Conservation (phyloP, 768 basidiomycete genomes). For the Mycena indigotica region DNA sequence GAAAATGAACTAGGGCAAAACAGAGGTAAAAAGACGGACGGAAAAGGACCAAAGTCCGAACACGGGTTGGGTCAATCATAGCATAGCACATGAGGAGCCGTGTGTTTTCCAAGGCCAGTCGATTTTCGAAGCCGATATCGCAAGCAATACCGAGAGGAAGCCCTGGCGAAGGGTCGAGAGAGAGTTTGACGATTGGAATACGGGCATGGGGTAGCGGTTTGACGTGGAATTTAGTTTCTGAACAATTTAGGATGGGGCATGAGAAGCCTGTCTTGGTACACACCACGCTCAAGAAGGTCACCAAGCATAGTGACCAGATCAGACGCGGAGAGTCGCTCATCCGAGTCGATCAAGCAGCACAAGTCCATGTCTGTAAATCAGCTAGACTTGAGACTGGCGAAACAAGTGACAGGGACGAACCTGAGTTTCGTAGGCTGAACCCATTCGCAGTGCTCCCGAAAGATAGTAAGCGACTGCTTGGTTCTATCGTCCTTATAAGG, state of each 20-base stretch:
- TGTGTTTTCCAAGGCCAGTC: slow-evolving; percentile 96
- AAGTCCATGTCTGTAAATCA: slow-evolving; percentile 87
- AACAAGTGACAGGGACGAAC: slow-evolving; percentile 41
- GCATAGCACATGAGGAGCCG: slow-evolving; percentile 95
- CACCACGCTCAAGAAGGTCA: slow-evolving; percentile 90
- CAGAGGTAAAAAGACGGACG: slow-evolving; percentile 57
- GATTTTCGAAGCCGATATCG: slow-evolving; percentile 98
- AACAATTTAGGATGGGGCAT: no score
- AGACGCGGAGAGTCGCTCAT: slow-evolving; percentile 74
- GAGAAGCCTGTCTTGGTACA: no score
- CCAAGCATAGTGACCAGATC: slow-evolving; percentile 95
- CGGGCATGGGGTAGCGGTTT: slow-evolving; percentile 95
- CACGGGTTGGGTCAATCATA: slow-evolving; percentile 91
- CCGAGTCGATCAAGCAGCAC: slow-evolving; percentile 92
- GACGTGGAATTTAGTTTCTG: slow-evolving; percentile 95
- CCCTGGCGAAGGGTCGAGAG: slow-evolving; percentile 81
- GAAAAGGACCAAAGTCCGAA: slow-evolving; percentile 93
- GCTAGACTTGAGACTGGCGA: slow-evolving; percentile 17
- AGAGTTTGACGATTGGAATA: slow-evolving; percentile 98
- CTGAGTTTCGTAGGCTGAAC: slow-evolving; percentile 94
- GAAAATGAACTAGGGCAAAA: slow-evolving; percentile 4
- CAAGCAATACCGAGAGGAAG: slow-evolving; percentile 90
- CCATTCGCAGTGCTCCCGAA: slow-evolving; percentile 98
- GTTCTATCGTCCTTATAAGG: slow-evolving; percentile 93
- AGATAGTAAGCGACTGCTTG: slow-evolving; percentile 84